Base-by-base conservation (phyloP, 1,284 basidiomycete species). In the Apiotrichum montevideense region DNA sequence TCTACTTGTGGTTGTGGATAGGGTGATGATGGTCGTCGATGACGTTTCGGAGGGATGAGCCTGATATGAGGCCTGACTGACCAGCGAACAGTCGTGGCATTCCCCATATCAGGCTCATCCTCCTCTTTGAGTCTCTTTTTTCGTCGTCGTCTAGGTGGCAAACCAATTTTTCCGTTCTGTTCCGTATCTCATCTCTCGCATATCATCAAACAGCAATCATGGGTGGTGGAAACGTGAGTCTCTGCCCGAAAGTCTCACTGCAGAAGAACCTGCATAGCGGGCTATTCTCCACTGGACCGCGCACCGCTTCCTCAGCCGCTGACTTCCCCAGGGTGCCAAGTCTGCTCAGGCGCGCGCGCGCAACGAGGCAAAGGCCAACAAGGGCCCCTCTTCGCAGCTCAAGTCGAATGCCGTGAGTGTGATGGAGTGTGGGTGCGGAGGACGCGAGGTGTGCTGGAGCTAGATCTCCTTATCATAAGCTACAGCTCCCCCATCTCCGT, bases 261-360 rank as follows among this genome's bases (percentile, higher is more conserved):
- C 29, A 29, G 29, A 29, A 29, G 3, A 29, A 29, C 29, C 29
- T 29, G 29, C 29, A 29, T 29, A 29, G 29, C 29, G 29, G 29
- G 29, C 29, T 29, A 29, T 29, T 29, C 29, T 29, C 29, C 29
- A 29, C 29, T 29, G 29, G 29, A 29, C 29, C 29, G 29, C 29
- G 29, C 29, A 29, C 29, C 29, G 29, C 29, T 29, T 29, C 29
- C 29, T 39, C 10, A 39, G 8, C 37, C 14, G 10, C 8, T 39
- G 10, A 39, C 37, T 14, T n/a, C n/a, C 37, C n/a, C 55, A 76
- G 75, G 75, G 75, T 56, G 75, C 75, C 52, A 77, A 77, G 67
- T 61, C 75, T 41, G 56, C 57, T 42, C 69, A 74, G 42, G 61
- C 60, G 56, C 67, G 72, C 32, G 73, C 71, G 54, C 63, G 63